Evolutionary conservation across 108 stramenopile species (phyloP).

Genomic region (Skeletonema potamos): DNA sequence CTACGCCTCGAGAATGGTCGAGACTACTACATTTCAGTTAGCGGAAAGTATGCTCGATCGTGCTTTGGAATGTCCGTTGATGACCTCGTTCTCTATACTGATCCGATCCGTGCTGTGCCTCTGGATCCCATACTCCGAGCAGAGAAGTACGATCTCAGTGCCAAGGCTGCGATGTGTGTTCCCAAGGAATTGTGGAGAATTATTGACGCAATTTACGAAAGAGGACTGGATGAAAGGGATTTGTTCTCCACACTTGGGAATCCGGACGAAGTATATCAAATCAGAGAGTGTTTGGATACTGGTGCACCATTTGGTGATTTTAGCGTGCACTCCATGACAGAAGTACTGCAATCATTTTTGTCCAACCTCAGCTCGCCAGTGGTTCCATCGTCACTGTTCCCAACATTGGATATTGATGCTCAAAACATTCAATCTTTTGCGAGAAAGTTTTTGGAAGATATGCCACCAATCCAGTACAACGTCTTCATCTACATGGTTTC

Average conservation of each 20-base stretch:
- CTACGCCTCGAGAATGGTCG: conserved; percentile 94
- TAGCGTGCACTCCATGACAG: conserved; percentile 81
- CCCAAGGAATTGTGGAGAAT: conserved; percentile 97
- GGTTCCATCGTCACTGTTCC: conserved; percentile 76
- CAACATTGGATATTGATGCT: conserved; percentile 82
- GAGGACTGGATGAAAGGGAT: conserved; percentile 82
- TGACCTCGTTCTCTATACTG: conserved; percentile 86
- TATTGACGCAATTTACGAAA: conserved; percentile 90
- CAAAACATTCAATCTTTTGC: conserved; percentile 79
- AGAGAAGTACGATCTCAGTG: conserved; percentile 59
- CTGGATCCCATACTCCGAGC: conserved; percentile 80
- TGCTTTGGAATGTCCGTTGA: conserved; percentile 93
- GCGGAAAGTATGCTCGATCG: conserved; percentile 82
- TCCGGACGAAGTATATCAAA: conserved; percentile 75
- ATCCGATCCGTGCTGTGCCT: conserved; percentile 87
- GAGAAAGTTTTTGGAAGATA: conserved; percentile 81
- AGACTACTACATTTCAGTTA: conserved; percentile 91
- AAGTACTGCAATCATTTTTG: conserved; percentile 78
- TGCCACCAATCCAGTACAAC: conserved; percentile 94
- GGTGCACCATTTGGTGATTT: conserved; percentile 68
- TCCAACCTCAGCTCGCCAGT: conserved; percentile 82
- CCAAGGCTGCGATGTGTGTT: conserved; percentile 79
- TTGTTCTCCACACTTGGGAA: conserved; percentile 79
- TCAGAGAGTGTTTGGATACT: conserved; percentile 90
- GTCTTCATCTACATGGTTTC: conserved; percentile 96